Conservation (phyloP, 1,139 yeast genomes). For the Protomyces inundatus region DNA sequence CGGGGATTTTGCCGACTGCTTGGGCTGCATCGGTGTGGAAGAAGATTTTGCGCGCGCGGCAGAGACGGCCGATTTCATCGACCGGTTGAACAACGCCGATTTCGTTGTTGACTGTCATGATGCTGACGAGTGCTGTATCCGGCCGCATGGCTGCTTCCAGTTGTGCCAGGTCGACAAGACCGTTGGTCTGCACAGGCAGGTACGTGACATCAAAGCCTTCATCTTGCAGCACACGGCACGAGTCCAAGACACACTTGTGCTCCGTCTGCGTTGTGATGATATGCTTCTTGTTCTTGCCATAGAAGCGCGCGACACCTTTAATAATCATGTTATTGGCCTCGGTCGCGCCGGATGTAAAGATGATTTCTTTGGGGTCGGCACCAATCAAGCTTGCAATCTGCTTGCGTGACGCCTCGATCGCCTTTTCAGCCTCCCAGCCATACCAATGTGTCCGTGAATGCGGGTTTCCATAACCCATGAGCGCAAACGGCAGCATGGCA, state of each 20-base stretch:
- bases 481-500: slow-evolving; percentile 83
- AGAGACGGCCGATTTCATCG: slow-evolving; percentile 84
- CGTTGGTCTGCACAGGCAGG: slow-evolving; percentile 75
- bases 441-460: slow-evolving; percentile 97
- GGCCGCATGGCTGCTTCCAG: slow-evolving; percentile 80
- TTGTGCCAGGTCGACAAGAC: slow-evolving; percentile 70
- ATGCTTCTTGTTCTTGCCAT: slow-evolving; percentile 82
- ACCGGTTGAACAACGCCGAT: slow-evolving; percentile 96
- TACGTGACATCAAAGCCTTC: slow-evolving; percentile 97
- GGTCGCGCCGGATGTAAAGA: slow-evolving; percentile 96
- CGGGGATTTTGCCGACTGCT: slow-evolving; percentile 88
- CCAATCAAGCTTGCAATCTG: slow-evolving; percentile 76
- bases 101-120: slow-evolving; percentile 97
- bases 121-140: slow-evolving; percentile 85
- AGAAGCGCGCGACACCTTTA: slow-evolving; percentile 93
- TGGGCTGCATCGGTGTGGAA: slow-evolving; percentile 99
- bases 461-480: slow-evolving; percentile 94
- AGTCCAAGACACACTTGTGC: slow-evolving; percentile 95
- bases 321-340: slow-evolving; percentile 92
- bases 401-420: slow-evolving; percentile 79
- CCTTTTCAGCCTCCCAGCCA: slow-evolving; percentile 97
- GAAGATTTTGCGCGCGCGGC: slow-evolving; percentile 80
- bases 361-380: slow-evolving; percentile 95
- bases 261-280: slow-evolving; percentile 95
- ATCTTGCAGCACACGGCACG: slow-evolving; percentile 89